Base-by-base conservation (phyloP, 345 rosid species). In the Lumnitzera racemosa region DNA sequence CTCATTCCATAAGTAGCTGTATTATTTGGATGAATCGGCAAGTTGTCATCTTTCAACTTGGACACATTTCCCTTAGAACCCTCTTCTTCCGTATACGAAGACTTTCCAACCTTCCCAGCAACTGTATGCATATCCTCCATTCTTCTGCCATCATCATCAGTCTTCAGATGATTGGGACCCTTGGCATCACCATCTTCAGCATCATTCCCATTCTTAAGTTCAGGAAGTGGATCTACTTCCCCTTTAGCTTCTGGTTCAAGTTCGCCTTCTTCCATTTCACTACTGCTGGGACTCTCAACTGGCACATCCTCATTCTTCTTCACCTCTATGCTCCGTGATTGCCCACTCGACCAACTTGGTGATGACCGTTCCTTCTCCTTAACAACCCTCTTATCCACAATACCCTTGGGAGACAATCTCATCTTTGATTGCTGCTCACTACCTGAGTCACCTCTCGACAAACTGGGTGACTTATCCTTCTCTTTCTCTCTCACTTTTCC, bases 231-330 rank as follows among this genome's bases (percentile, higher is more conserved):
- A 59, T 65, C 77, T 47, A 65, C 55, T 20, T 47, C 66, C 36
- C 23, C 55, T 11, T 57, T 58, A 2, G 70, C 62, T 61, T 86
- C 95, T 14, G 96, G 98, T 71, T 89, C 91, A 24, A 94, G 84
- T 78, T 94, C 97, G 24, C 99, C 99, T 86, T 94, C 97, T 79
- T 94, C 99, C 96, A 87, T 94, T 74, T 94, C 99, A 69, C 99
- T 89, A 47, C 80, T 75, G 59, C 82, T 71, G 47, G 85, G 80
- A 66, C 78, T 72, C 76, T 70, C 76, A 56, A 67, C 71, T 43
- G 51, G 75, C 48, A 67, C 65, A 46, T 71, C 72, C 36, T 76
- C 77, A 15, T 51, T 74, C 64, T 77, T 81, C 48, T 61, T 80
- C 57, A 74, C 77, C 69, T 73, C 83, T 46, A 77, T 73, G 65